Conservation (phyloP, 441 rosid genomes). For the Populus hybrid region DNA sequence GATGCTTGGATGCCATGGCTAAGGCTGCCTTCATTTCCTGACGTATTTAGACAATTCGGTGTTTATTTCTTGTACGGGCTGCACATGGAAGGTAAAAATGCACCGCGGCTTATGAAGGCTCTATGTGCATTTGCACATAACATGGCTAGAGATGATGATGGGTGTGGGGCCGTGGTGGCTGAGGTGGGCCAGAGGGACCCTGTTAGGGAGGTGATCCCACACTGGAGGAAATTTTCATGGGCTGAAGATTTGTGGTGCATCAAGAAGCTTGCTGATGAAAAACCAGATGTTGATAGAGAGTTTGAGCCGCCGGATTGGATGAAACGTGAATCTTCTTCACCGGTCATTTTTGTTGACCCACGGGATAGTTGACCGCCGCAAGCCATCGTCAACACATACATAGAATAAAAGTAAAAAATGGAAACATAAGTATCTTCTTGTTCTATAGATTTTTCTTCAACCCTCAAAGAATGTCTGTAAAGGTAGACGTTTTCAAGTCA, state of each 20-base stretch:
- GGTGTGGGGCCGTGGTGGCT: conserved; percentile 58
- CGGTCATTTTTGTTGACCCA: conserved; percentile 68
- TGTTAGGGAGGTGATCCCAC: conserved; percentile 53
- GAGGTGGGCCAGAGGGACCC: conserved; percentile 64
- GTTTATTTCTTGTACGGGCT: conserved; percentile 59
- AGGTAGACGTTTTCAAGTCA: no score
- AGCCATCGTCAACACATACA: no score
- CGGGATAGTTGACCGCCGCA: conserved; percentile 46
- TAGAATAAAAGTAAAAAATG: no score
- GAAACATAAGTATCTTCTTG: no score
- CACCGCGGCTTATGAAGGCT: conserved; percentile 47
- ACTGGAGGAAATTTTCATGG: conserved; percentile 67
- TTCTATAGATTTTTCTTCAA: no score
- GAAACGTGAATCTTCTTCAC: conserved; percentile 32
- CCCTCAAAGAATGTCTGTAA: no score
- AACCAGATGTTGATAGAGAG: conserved; percentile 4
- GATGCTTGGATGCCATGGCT: conserved; percentile 69
- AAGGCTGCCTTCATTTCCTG: conserved; percentile 61
- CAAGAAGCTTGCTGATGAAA: conserved; percentile 36
- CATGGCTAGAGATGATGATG: conserved; percentile 57
- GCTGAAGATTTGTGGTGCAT: conserved; percentile 71
- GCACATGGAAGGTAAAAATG: conserved; percentile 56
- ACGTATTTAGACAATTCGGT: conserved; percentile 60
- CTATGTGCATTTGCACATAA: conserved; percentile 60
- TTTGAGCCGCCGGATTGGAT: conserved; percentile 41